These are phyloP conservation scores for Solanum arcanum DNA, from an alignment of 257 asterid genomes.

Conservation along the genomic window DNA sequence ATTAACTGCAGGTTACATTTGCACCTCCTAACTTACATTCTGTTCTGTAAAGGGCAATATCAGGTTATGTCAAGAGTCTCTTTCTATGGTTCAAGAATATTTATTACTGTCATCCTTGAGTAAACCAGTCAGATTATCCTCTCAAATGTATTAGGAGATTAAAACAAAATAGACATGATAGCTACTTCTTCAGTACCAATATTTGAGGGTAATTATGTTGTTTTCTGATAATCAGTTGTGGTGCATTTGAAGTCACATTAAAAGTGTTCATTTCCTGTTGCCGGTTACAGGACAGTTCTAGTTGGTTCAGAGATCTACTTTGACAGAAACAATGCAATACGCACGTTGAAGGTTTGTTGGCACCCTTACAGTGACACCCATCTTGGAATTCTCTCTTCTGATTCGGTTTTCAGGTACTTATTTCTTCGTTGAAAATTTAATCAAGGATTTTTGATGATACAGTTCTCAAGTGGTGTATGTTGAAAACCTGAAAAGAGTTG, in stretches of 20 bases:
- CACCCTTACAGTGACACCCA: conserved; percentile 84
- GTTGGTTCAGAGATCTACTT: conserved; percentile 73
- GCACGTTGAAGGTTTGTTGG: conserved; percentile 70
- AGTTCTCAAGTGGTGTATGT: neutral
- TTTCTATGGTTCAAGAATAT: neutral
- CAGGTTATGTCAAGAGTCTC: neutral
- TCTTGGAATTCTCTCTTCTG: conserved; percentile 84
- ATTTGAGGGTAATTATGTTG: neutral
- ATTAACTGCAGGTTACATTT: neutral
- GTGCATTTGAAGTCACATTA: neutral
- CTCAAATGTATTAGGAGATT: neutral
- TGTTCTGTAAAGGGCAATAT: neutral
- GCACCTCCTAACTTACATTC: neutral
- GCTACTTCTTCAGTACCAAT: neutral
- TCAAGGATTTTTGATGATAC: neutral
- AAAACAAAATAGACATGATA: neutral
- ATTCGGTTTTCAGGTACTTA: conserved; percentile 73
- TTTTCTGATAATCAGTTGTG: neutral
- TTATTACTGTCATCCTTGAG: neutral
- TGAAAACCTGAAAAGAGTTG: neutral
- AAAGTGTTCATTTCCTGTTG: neutral
- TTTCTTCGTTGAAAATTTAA: neutral
- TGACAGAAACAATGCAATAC: conserved; percentile 38
- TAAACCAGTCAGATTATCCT: neutral
- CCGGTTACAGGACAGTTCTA: conserved; percentile 52